These are phyloP conservation scores for Nemania sp. DNA, from an alignment of 2,329 filamentous ascomycete genomes.

Conservation along the genomic window DNA sequence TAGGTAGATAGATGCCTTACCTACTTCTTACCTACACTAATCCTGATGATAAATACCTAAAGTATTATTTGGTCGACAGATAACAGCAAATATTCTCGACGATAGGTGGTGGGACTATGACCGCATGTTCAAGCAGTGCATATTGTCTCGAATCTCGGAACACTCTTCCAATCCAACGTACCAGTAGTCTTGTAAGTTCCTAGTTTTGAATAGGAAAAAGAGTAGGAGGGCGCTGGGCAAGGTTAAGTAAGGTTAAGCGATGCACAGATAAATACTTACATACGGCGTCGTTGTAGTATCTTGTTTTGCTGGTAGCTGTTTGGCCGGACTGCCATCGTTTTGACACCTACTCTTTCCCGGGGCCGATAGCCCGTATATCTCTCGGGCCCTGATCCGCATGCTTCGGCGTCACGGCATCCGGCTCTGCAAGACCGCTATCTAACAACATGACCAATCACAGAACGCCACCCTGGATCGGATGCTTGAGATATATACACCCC, in stretches of 20 bases:
- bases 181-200: neutral
- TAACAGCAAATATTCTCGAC: neutral
- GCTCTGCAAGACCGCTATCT: neutral
- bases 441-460: neutral
- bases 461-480: neutral
- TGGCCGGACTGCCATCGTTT: no score
- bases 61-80: neutral
- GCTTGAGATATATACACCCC: neutral
- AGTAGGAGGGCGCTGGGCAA: neutral
- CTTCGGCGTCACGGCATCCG: conserved; percentile 3
- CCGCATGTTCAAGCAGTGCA: neutral
- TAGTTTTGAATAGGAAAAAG: neutral
- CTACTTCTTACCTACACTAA: no score
- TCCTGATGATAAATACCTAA: conserved; percentile 3
- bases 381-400: neutral
- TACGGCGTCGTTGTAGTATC: no score
- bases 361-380: neutral
- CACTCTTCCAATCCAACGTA: neutral
- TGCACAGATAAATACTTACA: no score
- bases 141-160: neutral
- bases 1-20: no score
- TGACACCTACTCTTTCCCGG: neutral
- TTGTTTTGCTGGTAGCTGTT: no score
- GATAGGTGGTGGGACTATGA: neutral
- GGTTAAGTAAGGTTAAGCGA: no score